These are phyloP conservation scores for Rhodosporidiobolus sp. DNA, from an alignment of 768 basidiomycete species.

Conservation along the genomic window DNA sequence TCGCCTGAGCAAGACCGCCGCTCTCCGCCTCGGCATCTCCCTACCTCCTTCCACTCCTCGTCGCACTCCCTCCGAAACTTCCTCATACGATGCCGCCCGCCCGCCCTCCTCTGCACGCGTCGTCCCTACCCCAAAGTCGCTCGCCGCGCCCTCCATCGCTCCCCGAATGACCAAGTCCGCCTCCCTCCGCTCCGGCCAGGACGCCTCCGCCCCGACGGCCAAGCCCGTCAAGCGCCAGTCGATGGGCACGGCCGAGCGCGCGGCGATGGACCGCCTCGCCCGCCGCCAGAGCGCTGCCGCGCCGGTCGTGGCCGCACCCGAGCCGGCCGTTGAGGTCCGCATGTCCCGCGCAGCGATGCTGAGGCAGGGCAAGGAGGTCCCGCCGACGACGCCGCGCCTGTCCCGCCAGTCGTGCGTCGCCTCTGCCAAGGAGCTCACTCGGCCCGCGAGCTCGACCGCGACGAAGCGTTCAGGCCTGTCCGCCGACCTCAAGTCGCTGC, in stretches of 20 bases:
- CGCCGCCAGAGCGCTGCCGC: constrained; percentile 12
- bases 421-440: not conserved
- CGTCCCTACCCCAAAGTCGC: constrained; percentile 9
- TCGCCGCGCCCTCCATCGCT: constrained; percentile 25
- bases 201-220: not conserved
- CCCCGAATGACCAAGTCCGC: constrained; percentile 15
- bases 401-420: not conserved
- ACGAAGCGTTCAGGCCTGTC: not conserved
- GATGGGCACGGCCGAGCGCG: constrained; percentile 30
- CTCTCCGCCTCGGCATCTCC: constrained; percentile 32
- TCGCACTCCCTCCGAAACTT: not conserved
- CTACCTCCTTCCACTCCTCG: constrained; percentile 3
- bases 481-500: not conserved
- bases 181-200: constrained; percentile 6
- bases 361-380: not conserved
- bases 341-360: constrained; percentile 24
- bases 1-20: constrained; percentile 32
- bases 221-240: constrained; percentile 8
- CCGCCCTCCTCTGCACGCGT: not conserved
- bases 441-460: not conserved
- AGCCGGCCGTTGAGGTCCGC: not conserved
- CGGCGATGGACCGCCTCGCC: constrained; percentile 20
- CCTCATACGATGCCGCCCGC: not conserved
- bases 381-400: not conserved
- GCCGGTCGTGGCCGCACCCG: not conserved